Conservation (phyloP, 73 alveolate genomes). For the Tetrahymena thermophila region DNA sequence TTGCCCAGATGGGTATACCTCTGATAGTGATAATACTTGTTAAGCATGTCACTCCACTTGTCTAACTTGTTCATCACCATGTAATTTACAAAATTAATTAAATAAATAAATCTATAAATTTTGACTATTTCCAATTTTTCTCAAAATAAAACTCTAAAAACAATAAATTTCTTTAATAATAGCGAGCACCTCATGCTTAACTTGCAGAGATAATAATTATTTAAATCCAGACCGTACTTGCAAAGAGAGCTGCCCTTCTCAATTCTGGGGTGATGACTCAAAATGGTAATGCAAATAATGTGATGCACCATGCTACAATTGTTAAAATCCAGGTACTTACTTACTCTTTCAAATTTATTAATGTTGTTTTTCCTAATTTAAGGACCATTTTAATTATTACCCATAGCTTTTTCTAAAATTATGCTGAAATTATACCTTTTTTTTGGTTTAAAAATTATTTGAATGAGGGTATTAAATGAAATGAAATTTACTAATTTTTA, state of each 20-base stretch:
- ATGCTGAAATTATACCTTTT: too few species aligned
- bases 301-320: not conserved
- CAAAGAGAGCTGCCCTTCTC: not conserved
- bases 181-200: not conserved
- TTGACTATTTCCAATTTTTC: too few species aligned
- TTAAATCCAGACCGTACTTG: not conserved
- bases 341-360: too few species aligned
- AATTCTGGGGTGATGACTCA: not conserved
- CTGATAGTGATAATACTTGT: not conserved
- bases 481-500: too few species aligned
- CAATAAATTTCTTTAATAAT: too few species aligned
- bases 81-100: not conserved
- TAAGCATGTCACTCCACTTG: not conserved
- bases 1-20: not conserved
- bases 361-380: too few species aligned
- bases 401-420: too few species aligned
- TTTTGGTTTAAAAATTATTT: too few species aligned
- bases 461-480: too few species aligned
- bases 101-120: too few species aligned
- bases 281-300: not conserved
- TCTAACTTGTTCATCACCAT: not conserved
- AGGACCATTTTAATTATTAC: too few species aligned
- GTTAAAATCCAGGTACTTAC: not conserved
- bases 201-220: not conserved
- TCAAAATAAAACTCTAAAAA: too few species aligned